Conservation (phyloP, 768 basidiomycete genomes). For the Boletus coccyginus region DNA sequence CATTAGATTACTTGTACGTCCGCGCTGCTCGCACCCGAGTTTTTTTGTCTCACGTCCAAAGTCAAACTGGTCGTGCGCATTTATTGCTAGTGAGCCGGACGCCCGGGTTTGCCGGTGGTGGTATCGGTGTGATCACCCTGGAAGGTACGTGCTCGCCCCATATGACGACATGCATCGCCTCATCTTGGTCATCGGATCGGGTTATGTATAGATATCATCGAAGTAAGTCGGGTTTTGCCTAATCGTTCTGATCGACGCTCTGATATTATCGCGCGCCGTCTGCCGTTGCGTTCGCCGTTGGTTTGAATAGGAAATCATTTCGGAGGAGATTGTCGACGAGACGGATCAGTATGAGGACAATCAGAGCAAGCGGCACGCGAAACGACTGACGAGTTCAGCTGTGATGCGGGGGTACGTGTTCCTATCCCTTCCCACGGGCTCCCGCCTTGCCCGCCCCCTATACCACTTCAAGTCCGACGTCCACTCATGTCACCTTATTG, state of each 20-base stretch:
- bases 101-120: conserved; percentile 81
- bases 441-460: neutral
- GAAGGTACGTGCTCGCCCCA: conserved; percentile 49
- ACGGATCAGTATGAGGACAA: conserved; percentile 91
- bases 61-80: conserved; percentile 94
- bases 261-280: neutral
- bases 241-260: neutral
- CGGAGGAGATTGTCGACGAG: conserved; percentile 95
- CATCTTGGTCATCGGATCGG: neutral
- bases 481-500: neutral
- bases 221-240: conserved; percentile 35
- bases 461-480: too few species aligned
- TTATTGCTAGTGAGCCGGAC: conserved; percentile 80
- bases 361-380: conserved; percentile 71
- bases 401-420: conserved; percentile 70
- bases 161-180: neutral
- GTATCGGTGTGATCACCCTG: conserved; percentile 86
- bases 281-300: neutral
- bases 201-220: conserved; percentile 62
- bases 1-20: conserved; percentile 84
- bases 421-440: too few species aligned
- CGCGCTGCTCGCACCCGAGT: neutral
- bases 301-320: conserved; percentile 77
- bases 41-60: conserved; percentile 37
- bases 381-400: conserved; percentile 65